phyloP scores from a whole-genome alignment of 2,329 filamentous ascomycete genomes.

The Xylariomycetidae sp. region DNA sequence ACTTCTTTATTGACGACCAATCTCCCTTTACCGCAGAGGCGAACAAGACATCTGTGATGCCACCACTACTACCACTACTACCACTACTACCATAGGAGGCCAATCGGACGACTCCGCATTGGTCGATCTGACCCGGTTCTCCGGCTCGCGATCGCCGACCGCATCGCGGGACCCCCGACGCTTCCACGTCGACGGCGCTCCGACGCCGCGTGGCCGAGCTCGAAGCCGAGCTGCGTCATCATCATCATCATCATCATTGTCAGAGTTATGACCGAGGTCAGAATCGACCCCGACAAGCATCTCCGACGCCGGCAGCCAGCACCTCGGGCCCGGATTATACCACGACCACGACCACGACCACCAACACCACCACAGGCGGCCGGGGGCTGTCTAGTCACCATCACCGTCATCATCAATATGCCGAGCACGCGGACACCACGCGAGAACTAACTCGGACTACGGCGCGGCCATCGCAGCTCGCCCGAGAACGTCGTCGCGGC shows the following conservation, averaged over 20 bases:
- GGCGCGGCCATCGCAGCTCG: neutral
- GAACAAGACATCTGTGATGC: too few relatives aligned
- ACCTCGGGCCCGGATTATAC: neutral
- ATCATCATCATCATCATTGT: neutral
- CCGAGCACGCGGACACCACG: neutral
- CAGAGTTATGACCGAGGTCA: too few relatives aligned
- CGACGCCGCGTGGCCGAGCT: constrained; percentile 12
- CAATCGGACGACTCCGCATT: neutral
- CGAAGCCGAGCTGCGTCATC: constrained; percentile 7
- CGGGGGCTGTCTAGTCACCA: neutral
- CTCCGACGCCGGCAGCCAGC: neutral
- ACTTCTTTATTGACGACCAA: too few relatives aligned
- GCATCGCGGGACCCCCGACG: constrained; percentile 2
- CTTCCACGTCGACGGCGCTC: constrained; percentile 2
- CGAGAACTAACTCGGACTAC: neutral
- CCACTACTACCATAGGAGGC: too few relatives aligned
- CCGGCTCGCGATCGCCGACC: neutral
- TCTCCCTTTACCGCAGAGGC: too few relatives aligned
- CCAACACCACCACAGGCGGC: neutral
- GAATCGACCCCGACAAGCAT: too few relatives aligned
- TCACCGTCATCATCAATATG: neutral
- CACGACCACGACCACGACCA: neutral
- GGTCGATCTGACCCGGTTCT: neutral
- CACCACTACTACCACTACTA: too few relatives aligned
- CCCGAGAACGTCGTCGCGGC: neutral